phyloP scores from a whole-genome alignment of 176 grass and related monocot genomes.

The Ananas comosus region DNA sequence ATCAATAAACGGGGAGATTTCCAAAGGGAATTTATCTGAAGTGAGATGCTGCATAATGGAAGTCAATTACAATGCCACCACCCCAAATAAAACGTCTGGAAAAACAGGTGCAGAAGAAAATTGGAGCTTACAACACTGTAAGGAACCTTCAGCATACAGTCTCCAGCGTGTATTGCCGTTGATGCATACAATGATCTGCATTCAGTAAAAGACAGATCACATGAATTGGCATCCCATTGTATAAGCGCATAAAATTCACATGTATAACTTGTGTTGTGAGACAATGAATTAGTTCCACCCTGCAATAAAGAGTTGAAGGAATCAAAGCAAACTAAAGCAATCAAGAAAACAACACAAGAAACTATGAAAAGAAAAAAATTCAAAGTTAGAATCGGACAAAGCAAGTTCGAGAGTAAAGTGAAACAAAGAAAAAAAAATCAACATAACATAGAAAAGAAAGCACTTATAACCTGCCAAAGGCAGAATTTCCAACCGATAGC shows the following conservation, averaged over 20 bases:
- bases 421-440: neutral
- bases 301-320: neutral
- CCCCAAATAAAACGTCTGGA: neutral
- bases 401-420: neutral
- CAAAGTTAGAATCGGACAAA: neutral
- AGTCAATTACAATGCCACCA: neutral
- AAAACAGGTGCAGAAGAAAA: neutral
- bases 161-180: conserved; percentile 25
- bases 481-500: conserved; percentile 31
- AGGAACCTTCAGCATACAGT: conserved; percentile 45
- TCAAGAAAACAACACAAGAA: neutral
- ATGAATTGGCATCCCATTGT: neutral
- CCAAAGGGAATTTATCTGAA: conserved; percentile 24
- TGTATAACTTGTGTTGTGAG: neutral
- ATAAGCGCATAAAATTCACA: too few species aligned
- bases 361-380: neutral
- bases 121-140: conserved; percentile 28
- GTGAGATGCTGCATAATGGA: conserved; percentile 34
- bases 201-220: neutral
- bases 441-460: neutral
- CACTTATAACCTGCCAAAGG: conserved; percentile 32
- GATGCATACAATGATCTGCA: conserved; percentile 44
- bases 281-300: neutral
- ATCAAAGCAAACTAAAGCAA: neutral
- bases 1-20: conserved; percentile 18